Percentiles rank a stretch among this genome's conserved stretches.
These are phyloP conservation scores for Podospora comata DNA, from an alignment of 495 filamentous ascomycete species.

Conservation along the genomic window DNA sequence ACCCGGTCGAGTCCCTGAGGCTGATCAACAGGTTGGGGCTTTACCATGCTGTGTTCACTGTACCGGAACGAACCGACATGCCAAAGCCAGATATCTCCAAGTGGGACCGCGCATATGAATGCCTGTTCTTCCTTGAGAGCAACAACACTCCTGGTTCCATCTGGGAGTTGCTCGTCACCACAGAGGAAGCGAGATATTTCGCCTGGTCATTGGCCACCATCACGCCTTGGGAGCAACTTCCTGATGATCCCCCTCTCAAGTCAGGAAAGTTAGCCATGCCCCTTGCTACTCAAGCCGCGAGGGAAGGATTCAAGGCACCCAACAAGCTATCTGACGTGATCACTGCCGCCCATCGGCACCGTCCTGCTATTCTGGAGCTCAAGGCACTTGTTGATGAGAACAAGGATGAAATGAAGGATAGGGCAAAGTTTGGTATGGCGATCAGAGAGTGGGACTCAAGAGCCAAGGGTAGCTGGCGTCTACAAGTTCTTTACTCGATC, in stretches of 20 bases:
- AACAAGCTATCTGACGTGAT: slow-evolving; percentile 68
- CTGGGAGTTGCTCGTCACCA: slow-evolving; percentile 54
- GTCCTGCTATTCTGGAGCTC: slow-evolving; percentile 55
- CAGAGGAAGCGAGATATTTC: slow-evolving; percentile 58
- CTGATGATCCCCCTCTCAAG: slow-evolving; percentile 40
- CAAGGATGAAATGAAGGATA: slow-evolving; percentile 31
- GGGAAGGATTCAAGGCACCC: slow-evolving; percentile 75
- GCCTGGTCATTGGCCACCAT: slow-evolving; percentile 76
- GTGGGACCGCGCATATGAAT: slow-evolving; percentile 54
- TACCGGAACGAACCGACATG: slow-evolving; percentile 47
- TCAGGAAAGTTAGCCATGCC: slow-evolving; percentile 43
- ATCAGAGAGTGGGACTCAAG: slow-evolving; percentile 69
- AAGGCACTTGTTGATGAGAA: slow-evolving; percentile 52
- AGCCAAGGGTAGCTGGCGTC: slow-evolving; percentile 62
- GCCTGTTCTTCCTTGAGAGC: slow-evolving; percentile 42
- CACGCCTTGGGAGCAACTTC: slow-evolving; percentile 68
- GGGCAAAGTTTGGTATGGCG: slow-evolving; percentile 62
- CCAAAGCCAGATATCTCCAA: slow-evolving; percentile 36
- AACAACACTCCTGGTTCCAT: slow-evolving; percentile 50
- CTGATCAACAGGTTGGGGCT: slow-evolving; percentile 71
- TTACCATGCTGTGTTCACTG: slow-evolving; percentile 77
- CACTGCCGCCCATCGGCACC: slow-evolving; percentile 58
- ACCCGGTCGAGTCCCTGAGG: slow-evolving; percentile 65
- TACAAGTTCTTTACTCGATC: slow-evolving; percentile 67
- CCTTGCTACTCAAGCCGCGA: slow-evolving; percentile 55